Base-by-base conservation (phyloP, 192 early-diverging fungal genomes). In the Oehlia diaphana region DNA sequence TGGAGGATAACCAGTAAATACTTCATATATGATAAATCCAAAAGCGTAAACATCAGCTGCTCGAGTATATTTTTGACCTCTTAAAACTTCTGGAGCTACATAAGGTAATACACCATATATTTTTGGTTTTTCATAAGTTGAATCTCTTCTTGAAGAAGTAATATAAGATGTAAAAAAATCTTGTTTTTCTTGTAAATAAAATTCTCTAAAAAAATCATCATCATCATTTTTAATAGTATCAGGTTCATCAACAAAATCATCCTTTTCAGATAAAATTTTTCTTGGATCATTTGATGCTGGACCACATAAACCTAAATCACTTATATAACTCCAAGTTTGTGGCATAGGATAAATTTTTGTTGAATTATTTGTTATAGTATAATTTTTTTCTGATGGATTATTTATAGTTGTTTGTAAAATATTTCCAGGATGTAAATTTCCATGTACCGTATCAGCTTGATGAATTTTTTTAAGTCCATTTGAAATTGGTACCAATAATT, bases 101-200 rank as follows among this genome's bases (percentile, higher is more conserved):
- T 74, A 74, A 33, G 72, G 72, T 28, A 74, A 74, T 50, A 74
- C 72, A 16, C 72, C 72, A 74, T 74, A 74, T 61, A 74, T n/a
- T 7, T 28, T 35, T 47, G 31, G 23, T 26, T 33, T 66, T 31
- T 66, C 64, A 14, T 23, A 66, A 66, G 26, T 10, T 66, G 64
- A 66, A 66, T 6, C 19, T 6, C 53, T 58, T 19, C 53, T 58
- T 58, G 53, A 58, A 58, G 14, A 19, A 19, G 53, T 21, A 21
- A 19, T 58, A 21, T 6, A 58, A 4, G 13, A 16, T 19, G 50
- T 1, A 21, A 19, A 58, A 19, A 5, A 19, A 58, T 58, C 53
- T 19, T 58, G 12, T 4, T 53, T 19, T 58, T 58, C 44, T 2
- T 44, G 42, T 9, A 44, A 44, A 44, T 44, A 44, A 47, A 47